Conservation (phyloP, 768 basidiomycete genomes). For the Mycena metata region DNA sequence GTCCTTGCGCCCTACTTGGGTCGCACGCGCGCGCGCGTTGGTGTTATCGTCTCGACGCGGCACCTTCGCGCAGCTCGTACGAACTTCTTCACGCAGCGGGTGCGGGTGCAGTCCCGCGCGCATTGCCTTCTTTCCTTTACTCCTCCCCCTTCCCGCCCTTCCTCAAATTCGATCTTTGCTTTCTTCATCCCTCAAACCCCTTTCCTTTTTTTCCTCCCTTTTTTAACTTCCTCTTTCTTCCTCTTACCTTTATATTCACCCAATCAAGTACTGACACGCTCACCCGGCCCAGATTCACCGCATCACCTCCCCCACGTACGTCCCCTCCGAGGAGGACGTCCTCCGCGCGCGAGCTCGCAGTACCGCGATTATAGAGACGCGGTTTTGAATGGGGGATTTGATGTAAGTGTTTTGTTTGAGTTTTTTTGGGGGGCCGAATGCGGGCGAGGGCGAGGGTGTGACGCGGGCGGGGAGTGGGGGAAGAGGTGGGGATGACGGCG, state of each 20-base stretch:
- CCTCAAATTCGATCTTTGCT: too few species aligned
- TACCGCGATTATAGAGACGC: conserved; percentile 91
- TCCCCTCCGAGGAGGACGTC: conserved; percentile 89
- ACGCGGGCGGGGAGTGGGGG: background rate
- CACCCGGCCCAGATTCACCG: conserved; percentile 88
- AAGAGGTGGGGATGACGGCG: too few species aligned
- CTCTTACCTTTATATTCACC: background rate
- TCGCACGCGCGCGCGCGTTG: too few species aligned
- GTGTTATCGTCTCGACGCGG: too few species aligned
- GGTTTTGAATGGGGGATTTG: conserved; percentile 78
- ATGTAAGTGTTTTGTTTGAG: conserved; percentile 58
- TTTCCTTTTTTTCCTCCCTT: background rate
- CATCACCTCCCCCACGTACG: conserved; percentile 83
- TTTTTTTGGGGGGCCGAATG: background rate
- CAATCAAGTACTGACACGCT: conserved; percentile 51
- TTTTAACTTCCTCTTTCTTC: background rate
- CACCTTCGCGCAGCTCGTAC: too few species aligned
- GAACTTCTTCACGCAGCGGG: too few species aligned
- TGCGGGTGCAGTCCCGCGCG: too few species aligned
- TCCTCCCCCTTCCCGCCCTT: too few species aligned
- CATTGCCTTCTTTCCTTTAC: too few species aligned
- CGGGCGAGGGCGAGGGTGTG: background rate
- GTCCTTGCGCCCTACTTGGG: too few species aligned
- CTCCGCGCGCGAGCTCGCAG: conserved; percentile 89
- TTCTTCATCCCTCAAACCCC: too few species aligned